Conservation (phyloP, 1,139 yeast species). For the Yamadazyma pseudoaaseri region DNA sequence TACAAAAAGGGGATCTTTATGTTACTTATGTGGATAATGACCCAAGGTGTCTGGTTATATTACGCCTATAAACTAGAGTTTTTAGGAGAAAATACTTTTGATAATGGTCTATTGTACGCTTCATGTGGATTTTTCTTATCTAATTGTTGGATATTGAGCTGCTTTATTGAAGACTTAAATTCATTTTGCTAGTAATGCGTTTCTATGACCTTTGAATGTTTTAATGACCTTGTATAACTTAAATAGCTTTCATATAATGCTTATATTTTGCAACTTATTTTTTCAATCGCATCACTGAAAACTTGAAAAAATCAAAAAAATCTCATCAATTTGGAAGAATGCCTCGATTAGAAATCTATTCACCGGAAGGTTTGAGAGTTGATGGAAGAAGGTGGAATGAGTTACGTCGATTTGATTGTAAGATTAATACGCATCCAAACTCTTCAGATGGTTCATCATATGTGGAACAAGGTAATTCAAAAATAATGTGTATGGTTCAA, state of each 20-base stretch:
- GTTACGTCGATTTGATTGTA: conserved; percentile 75
- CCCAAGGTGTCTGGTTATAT: conserved; percentile 79
- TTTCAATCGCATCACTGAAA: background rate
- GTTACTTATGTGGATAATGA: conserved; percentile 57
- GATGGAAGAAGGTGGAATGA: conserved; percentile 98
- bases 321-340: conserved; percentile 22
- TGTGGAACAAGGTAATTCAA: conserved; percentile 90
- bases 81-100: conserved; percentile 66
- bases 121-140: conserved; percentile 66
- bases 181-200: conserved; percentile 1
- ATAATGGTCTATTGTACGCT: conserved; percentile 57
- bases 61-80: conserved; percentile 83
- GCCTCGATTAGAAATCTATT: conserved; percentile 78
- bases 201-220: background rate
- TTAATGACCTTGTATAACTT: background rate
- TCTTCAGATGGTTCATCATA: conserved; percentile 92
- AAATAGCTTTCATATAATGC: background rate
- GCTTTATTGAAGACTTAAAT: conserved; percentile 47
- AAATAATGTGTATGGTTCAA: conserved; percentile 77
- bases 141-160: conserved; percentile 64
- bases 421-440: conserved; percentile 82
- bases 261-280: too few relatives aligned
- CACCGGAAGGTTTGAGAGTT: conserved; percentile 89
- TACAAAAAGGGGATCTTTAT: conserved; percentile 35
- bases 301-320: background rate